A percentile compares a stretch with the other conserved stretches of the same genome.
phyloP scores from a whole-genome alignment of 345 rosid genomes.

The Microcos paniculata region DNA sequence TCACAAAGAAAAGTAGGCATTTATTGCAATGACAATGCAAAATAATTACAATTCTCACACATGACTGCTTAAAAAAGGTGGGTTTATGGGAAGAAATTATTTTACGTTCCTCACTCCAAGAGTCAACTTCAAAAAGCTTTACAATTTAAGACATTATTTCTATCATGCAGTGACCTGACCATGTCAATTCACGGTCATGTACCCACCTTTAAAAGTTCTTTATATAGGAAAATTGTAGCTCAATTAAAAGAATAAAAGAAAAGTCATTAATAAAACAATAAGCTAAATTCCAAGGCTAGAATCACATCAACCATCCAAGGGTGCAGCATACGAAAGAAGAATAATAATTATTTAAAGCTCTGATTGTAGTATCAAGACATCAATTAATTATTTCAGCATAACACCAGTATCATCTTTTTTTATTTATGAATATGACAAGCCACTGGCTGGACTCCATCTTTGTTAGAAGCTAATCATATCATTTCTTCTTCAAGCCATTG shows the following conservation, averaged over 20 bases:
- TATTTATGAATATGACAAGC: background rate
- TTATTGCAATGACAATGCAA: background rate
- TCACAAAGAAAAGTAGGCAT: constrained; percentile 9
- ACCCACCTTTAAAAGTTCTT: background rate
- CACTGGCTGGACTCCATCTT: background rate
- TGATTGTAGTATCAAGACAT: background rate
- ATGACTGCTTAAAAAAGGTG: background rate
- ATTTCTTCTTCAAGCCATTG: background rate
- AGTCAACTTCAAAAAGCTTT: background rate
- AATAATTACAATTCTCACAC: background rate
- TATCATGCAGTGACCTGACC: background rate
- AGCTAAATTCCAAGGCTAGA: background rate
- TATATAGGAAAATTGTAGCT: background rate
- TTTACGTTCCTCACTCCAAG: background rate
- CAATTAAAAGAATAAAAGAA: background rate
- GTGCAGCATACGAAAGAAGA: background rate
- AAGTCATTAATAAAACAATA: background rate
- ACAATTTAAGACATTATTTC: background rate
- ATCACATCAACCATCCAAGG: background rate
- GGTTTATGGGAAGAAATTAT: background rate
- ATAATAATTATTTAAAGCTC: background rate
- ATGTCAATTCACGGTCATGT: background rate
- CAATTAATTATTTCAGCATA: background rate
- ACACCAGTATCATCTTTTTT: background rate
- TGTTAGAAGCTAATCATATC: background rate